Conservation (phyloP, 306 rosid species). For the Cicer cuneatum region DNA sequence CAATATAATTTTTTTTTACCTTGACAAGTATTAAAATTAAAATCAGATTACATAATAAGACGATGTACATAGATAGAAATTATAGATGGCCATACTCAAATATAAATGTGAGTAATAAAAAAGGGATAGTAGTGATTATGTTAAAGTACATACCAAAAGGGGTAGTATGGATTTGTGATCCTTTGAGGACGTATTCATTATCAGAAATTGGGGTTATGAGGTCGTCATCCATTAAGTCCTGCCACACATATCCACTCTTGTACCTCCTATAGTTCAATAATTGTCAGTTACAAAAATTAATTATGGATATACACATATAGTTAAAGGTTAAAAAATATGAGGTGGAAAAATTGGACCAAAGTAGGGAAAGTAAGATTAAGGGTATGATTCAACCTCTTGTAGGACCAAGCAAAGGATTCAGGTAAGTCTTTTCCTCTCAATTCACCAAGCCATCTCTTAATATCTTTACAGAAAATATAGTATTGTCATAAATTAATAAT, state of each 20-base stretch:
- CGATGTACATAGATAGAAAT: slow-evolving; percentile 39
- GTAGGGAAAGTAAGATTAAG: slow-evolving; percentile 10
- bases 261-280: slow-evolving; percentile 69
- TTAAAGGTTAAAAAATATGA: slow-evolving; percentile 22
- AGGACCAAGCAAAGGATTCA: slow-evolving; percentile 80
- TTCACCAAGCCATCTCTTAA: slow-evolving; percentile 83
- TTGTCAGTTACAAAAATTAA: slow-evolving; percentile 47
- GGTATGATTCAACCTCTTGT: slow-evolving; percentile 64
- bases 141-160: slow-evolving; percentile 47
- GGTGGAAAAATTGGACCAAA: slow-evolving; percentile 31
- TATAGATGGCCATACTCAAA: slow-evolving; percentile 48
- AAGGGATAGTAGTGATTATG: slow-evolving; percentile 8
- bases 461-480: slow-evolving; percentile 52
- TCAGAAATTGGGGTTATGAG: slow-evolving; percentile 87
- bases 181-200: slow-evolving; percentile 89
- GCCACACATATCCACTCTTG: slow-evolving; percentile 92
- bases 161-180: slow-evolving; percentile 67
- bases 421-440: slow-evolving; percentile 75
- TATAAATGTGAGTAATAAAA: slow-evolving; percentile 30
- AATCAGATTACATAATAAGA: not conserved
- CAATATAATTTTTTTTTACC: no score
- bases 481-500: not conserved
- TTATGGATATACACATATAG: slow-evolving; percentile 5
- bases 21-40: no score
- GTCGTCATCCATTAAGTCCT: slow-evolving; percentile 83